phyloP scores from a whole-genome alignment of 495 filamentous ascomycete species.

The Acidiella bohemica region DNA sequence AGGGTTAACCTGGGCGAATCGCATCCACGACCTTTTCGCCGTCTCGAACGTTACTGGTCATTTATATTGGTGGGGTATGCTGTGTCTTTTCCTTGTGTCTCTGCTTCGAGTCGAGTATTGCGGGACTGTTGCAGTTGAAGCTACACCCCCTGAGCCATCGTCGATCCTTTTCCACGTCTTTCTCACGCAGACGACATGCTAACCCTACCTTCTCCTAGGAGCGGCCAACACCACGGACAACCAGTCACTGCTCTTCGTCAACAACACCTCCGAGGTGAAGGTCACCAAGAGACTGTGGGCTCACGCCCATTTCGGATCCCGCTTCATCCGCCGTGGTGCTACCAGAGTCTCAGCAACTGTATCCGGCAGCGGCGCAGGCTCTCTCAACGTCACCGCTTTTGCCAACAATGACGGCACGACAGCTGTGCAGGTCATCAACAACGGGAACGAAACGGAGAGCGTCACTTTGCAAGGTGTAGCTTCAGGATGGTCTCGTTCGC shows the following conservation, averaged over 20 bases:
- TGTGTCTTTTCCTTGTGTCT: no score
- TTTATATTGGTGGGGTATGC: slow-evolving; percentile 44
- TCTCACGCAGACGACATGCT: no score
- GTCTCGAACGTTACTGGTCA: slow-evolving; percentile 35
- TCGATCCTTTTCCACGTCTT: no score
- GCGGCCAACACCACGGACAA: slow-evolving; percentile 23
- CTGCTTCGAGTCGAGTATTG: no score
- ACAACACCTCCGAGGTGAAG: slow-evolving; percentile 31
- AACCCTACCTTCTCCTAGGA: no score
- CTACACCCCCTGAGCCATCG: no score
- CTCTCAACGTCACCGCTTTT: slow-evolving; percentile 36
- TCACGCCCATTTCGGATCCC: slow-evolving; percentile 35
- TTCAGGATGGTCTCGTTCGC: not conserved
- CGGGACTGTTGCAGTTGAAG: no score
- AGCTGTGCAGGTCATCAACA: slow-evolving; percentile 36
- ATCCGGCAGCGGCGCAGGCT: slow-evolving; percentile 5
- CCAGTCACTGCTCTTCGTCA: slow-evolving; percentile 24
- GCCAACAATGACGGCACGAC: slow-evolving; percentile 35
- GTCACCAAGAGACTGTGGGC: slow-evolving; percentile 36
- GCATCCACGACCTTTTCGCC: slow-evolving; percentile 35
- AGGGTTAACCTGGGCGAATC: slow-evolving; percentile 43
- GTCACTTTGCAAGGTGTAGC: slow-evolving; percentile 2
- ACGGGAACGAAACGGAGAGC: slow-evolving; percentile 18
- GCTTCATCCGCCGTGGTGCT: slow-evolving; percentile 37
- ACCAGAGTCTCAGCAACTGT: slow-evolving; percentile 30